Conservation (phyloP, 129 eudicot genomes). For the Pittosporum tobira region DNA sequence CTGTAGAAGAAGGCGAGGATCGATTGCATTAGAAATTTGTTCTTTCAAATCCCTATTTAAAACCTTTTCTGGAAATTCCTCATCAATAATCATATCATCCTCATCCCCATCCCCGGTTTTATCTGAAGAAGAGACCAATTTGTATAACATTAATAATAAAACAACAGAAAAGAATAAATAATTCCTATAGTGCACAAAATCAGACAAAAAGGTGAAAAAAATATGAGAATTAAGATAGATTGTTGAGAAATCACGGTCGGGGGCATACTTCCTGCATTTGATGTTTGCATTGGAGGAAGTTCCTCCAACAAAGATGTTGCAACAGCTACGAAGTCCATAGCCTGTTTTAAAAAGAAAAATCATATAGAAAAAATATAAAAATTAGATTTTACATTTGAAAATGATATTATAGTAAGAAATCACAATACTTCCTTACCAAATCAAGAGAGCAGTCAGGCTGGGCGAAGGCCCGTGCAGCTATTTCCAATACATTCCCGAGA, state of each 20-base stretch:
- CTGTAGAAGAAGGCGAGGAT: slow-evolving; percentile 79
- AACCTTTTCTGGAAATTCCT: slow-evolving; percentile 28
- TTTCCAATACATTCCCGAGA: slow-evolving; percentile 79
- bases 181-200: background rate
- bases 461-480: slow-evolving; percentile 60
- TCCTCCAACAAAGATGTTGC: slow-evolving; percentile 80
- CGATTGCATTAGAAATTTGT: slow-evolving; percentile 70
- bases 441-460: slow-evolving; percentile 56
- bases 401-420: background rate
- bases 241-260: background rate
- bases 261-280: slow-evolving; percentile 44
- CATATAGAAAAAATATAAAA: slow-evolving; percentile 1
- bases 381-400: too few species aligned
- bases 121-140: slow-evolving; percentile 32
- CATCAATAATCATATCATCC: slow-evolving; percentile 70
- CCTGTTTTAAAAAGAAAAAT: slow-evolving; percentile 34
- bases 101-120: slow-evolving; percentile 46
- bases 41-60: slow-evolving; percentile 57
- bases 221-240: background rate
- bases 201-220: background rate
- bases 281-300: slow-evolving; percentile 62
- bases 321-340: slow-evolving; percentile 68
- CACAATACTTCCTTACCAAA: slow-evolving; percentile 41
- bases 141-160: background rate
- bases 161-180: background rate